Evolutionary conservation across 108 stramenopile genomes (phyloP), one percentile per base, ranked within the genome.

Genomic region (Pseudonitzschia pungens): DNA sequence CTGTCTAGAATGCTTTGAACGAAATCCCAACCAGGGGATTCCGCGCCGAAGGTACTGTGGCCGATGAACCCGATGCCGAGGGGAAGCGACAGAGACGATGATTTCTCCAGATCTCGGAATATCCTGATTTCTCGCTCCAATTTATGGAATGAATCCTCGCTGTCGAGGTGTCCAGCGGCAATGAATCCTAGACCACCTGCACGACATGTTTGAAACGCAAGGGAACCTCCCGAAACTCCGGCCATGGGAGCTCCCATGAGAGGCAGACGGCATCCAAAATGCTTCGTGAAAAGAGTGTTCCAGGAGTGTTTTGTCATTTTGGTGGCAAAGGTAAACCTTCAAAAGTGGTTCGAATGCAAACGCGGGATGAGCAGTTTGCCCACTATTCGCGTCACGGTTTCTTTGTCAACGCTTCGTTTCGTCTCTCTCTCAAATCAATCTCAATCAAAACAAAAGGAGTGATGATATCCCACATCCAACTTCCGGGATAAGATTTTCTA

Each of bases 231-330:
- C 18, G 86, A 78, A 51, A 87, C 86, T 5, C 84, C 89, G 7
- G 86, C 84, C 92, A 92, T 90, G 16, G 91, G 91, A 26, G 91
- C 91, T 12, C 81, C 76, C 81, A 89, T 82, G 20, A 92, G 73
- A 0, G 87, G 84, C 15, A 85, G 76, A 29, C 87, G 75, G 63
- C 84, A 85, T 59, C 64, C 68, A 33, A 87, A 77, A 12, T 51
- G 26, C 43, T 80, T 63, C 3, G 87, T 87, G 67, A 87, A 87
- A 1, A 69, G 48, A 16, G 87, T 87, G 5, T 75, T 78, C 84
- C 82, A 83, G 60, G 60, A 62, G 36, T 21, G 36, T 14, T 27
- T 58, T 2, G 22, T 55, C 54, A 55, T 55, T 21, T 10, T 55
- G 1, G 2, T 18, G 45, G 45, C 9, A 18, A 10, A 18, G 14